Percentiles rank a stretch among this genome's conserved stretches.
Conservation (phyloP, 2,329 filamentous ascomycete species). For the Colletotrichum sp. region DNA sequence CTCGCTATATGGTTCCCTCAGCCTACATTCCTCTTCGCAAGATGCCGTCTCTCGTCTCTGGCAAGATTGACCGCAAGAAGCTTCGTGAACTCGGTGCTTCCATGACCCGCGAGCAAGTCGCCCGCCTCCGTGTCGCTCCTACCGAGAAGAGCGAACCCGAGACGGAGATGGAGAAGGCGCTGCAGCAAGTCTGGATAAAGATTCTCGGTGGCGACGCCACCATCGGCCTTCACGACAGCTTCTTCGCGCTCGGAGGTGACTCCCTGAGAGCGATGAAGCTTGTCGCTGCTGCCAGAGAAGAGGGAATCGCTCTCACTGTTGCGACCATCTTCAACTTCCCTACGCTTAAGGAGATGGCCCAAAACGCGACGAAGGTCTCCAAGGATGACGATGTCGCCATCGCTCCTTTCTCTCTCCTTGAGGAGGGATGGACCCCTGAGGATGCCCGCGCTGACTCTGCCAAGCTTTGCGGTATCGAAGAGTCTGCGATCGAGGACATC, state of each 20-base stretch:
- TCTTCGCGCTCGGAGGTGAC: conserved; percentile 55
- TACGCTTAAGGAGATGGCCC: conserved; percentile 47
- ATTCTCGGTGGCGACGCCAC: conserved; percentile 39
- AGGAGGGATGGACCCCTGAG: conserved; percentile 34
- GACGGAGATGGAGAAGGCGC: conserved; percentile 40
- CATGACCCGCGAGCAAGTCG: conserved; percentile 45
- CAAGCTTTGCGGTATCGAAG: conserved; percentile 41
- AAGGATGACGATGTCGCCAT: conserved; percentile 21
- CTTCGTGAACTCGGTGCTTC: conserved; percentile 48
- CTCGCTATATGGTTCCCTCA: conserved; percentile 53
- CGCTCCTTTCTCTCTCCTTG: conserved; percentile 44
- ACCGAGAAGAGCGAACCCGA: conserved; percentile 39
- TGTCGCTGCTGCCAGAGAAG: conserved; percentile 45
- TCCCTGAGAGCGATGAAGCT: conserved; percentile 58
- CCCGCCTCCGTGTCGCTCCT: conserved; percentile 32
- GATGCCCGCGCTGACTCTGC: conserved; percentile 41
- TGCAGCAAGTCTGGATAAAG: conserved; percentile 41
- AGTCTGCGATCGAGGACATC: conserved; percentile 48
- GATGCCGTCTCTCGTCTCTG: conserved; percentile 53
- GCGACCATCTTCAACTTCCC: conserved; percentile 51
- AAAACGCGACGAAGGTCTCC: conserved; percentile 31
- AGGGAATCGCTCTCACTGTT: conserved; percentile 46
- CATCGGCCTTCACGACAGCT: conserved; percentile 44
- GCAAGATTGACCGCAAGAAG: conserved; percentile 54
- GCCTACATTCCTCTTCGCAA: conserved; percentile 47